Base-by-base conservation (phyloP, 345 rosid genomes). In the Tarenaya hassleriana region DNA sequence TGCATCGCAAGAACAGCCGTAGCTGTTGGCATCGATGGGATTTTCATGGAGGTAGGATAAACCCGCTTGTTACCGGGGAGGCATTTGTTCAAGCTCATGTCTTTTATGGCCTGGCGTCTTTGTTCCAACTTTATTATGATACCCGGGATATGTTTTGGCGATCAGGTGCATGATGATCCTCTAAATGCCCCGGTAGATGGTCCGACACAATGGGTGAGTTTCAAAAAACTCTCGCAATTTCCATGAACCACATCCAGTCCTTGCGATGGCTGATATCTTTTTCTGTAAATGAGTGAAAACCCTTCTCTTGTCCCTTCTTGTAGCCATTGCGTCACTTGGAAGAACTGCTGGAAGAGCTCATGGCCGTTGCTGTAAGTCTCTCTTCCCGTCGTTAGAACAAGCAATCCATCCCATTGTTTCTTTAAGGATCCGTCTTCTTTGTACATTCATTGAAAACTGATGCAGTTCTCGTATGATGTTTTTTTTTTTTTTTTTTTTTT, bases 161-260 rank as follows among this genome's bases (percentile, higher is more conserved):
- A 34, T 49, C 66, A 92, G 98, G 98, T 92, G 62, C 98, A 92
- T 72, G 85, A 92, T 67, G 86, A 88, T 73, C 95, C 98, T 73
- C 38, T 85, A 62, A 88, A 63, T 72, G 94, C 98, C 45, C 96
- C 96, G 6, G 95, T 85, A 59, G 96, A 92, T 70, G 98, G 95
- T 55, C 98, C 96, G 50, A 92, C 98, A 35, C 98, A 92, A 56
- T 92, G 96, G 98, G 98, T 92, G 67, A 72, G 96, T 72, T 53
- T 39, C 21, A 12, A 33, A 34, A 21, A 34, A 12, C 12, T 41
- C 4, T 53, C 4, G 7, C n/a, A n/a, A n/a, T 18, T 60, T 17
- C 43, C 57, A 33, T 13, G 35, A 12, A 37, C 31, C 56, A 15
- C 6, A 16, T 42, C 37, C 13, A 11, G 16, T 7, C 34, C 34